phyloP scores from a whole-genome alignment of 305 asterid species.

The Solanum chacoense region DNA sequence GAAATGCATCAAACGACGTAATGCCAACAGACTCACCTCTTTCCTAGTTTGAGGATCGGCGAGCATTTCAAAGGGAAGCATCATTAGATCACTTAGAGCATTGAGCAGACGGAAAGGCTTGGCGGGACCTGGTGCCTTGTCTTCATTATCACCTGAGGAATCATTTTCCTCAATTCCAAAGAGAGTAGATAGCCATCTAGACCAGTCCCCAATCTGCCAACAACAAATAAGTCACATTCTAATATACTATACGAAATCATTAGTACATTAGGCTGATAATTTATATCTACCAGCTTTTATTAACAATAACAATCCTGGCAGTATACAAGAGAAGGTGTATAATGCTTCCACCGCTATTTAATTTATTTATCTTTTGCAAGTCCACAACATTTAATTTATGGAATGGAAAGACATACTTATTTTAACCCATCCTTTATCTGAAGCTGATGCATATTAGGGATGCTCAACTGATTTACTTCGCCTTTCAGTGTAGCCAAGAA shows the following conservation, averaged over 20 bases:
- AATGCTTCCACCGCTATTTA: neutral
- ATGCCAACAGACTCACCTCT: slow-evolving; percentile 35
- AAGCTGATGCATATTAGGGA: neutral
- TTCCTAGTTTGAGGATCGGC: slow-evolving; percentile 62
- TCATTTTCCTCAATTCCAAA: slow-evolving; percentile 61
- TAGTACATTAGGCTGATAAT: neutral
- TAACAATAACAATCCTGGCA: neutral
- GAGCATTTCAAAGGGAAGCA: slow-evolving; percentile 85
- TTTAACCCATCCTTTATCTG: neutral
- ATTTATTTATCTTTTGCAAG: neutral
- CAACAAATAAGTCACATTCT: slow-evolving; percentile 2
- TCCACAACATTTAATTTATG: neutral
- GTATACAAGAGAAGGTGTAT: neutral
- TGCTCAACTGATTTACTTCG: neutral
- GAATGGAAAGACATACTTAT: neutral
- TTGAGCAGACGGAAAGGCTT: slow-evolving; percentile 76
- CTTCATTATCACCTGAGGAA: slow-evolving; percentile 15
- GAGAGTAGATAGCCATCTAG: slow-evolving; percentile 73
- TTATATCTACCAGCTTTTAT: neutral
- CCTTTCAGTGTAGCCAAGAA: neutral
- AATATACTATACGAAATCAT: neutral
- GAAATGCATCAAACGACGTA: neutral
- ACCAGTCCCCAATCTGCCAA: slow-evolving; percentile 79
- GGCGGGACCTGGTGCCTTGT: slow-evolving; percentile 31
- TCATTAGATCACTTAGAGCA: slow-evolving; percentile 79